phyloP scores from a whole-genome alignment of 257 asterid genomes.

The Solanum habrochaites region DNA sequence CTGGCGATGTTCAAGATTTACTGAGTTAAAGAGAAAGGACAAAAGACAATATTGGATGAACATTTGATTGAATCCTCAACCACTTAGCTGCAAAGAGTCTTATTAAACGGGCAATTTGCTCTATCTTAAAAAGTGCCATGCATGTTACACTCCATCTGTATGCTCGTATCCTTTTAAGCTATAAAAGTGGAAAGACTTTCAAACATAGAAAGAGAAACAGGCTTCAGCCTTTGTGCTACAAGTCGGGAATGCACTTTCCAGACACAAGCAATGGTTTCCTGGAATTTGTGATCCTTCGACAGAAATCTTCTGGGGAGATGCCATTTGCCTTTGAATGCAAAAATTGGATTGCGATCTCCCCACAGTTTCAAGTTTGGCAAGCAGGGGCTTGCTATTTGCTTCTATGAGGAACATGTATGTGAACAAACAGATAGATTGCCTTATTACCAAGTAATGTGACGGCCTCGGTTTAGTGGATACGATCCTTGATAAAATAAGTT shows the following conservation, averaged over 20 bases:
- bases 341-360: background rate
- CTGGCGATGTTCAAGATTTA: slow-evolving; percentile 30
- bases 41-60: background rate
- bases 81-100: background rate
- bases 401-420: background rate
- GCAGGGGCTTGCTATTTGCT: background rate
- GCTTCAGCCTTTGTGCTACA: background rate
- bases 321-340: background rate
- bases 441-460: background rate
- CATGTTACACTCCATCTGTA: background rate
- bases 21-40: slow-evolving; percentile 18
- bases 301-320: background rate
- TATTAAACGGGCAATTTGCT: background rate
- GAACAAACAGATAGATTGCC: background rate
- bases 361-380: background rate
- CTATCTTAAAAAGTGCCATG: background rate
- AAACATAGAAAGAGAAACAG: background rate
- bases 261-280: background rate
- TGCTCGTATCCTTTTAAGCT: background rate
- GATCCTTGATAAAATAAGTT: background rate
- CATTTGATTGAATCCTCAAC: background rate
- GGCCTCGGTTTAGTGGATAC: background rate
- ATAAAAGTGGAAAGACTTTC: background rate
- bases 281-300: background rate
- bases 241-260: background rate